Evolutionary conservation across 2,329 filamentous ascomycete species (phyloP), one percentile per base, ranked within the genome.

Genomic region (Alternaria conjuncta): DNA sequence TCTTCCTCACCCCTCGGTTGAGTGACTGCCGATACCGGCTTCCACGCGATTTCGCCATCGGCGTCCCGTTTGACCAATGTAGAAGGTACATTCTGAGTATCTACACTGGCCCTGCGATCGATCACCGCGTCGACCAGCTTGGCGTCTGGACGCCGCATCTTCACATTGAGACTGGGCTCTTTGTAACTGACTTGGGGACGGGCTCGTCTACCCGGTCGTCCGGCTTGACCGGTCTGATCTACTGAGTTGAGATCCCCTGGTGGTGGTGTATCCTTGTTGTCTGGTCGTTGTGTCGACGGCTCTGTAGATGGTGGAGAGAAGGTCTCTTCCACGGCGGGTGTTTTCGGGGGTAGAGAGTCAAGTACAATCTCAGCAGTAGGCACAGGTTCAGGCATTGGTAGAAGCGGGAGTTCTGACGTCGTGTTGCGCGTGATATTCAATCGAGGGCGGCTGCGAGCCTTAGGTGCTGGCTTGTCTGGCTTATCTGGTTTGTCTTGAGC

Each of bases 61-160:
- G 66, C 20, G 21, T 80, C 78, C 15, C 69, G 69, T 57, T 79
- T 79, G 55, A 77, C 71, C 36, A 67, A 61, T 30, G 72, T 72
- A 6, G 68, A 61, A 26, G 69, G 71, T 28, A 69, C 63, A 8
- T 63, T 53, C 43, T 72, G 67, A 5, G 72, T 63, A n/a, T 75
- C 75, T 20, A 70, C 71, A 55, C 72, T 78, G 7, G 68, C 71
- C 55, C 71, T 72, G 54, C 71, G 61, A 8, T 73, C 69, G 5
- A 73, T 51, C 6, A 85, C 78, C 2, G 84, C 84, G 67, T 85
- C 83, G 2, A 81, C 81, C 57, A 84, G 72, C 55, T 83, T 78
- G 65, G 84, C 83, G 54, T 78, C 78, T 2, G 83, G 82, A 25
- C 84, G 79, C 20, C 84, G 78, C 83, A 86, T 85, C 68, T 86